Percentiles rank a stretch among this genome's conserved stretches.
phyloP scores from a whole-genome alignment of 257 asterid genomes.

The Handroanthus guayacan region DNA sequence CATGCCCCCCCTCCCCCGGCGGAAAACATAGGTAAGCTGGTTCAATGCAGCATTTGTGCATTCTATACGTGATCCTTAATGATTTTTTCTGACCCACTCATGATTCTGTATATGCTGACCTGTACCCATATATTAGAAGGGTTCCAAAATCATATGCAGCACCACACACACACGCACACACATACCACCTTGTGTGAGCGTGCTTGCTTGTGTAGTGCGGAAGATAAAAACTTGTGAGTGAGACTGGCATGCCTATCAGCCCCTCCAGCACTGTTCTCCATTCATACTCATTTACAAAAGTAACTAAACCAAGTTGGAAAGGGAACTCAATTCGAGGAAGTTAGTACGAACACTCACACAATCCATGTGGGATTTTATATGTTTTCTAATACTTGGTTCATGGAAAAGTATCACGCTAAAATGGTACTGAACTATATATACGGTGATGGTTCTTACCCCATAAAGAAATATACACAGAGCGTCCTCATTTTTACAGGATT shows the following conservation, averaged over 20 bases:
- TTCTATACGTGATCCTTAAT: neutral
- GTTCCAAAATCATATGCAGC: neutral
- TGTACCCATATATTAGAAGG: neutral
- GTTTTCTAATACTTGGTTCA: conserved; percentile 12
- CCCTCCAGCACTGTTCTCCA: neutral
- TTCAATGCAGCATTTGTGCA: neutral
- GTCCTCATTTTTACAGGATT: conserved; percentile 50
- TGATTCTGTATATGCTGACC: no score
- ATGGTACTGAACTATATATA: neutral
- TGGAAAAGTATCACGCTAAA: conserved; percentile 22
- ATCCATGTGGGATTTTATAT: neutral
- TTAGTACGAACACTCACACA: neutral
- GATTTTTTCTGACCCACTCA: no score
- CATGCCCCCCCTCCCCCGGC: neutral
- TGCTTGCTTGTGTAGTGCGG: neutral
- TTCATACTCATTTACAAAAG: neutral
- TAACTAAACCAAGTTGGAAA: neutral
- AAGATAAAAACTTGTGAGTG: neutral
- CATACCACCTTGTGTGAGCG: neutral
- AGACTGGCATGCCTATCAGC: neutral
- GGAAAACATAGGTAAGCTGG: neutral
- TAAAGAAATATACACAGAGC: conserved; percentile 74
- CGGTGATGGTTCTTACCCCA: conserved; percentile 72
- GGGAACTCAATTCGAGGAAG: neutral
- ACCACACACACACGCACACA: neutral